These are phyloP conservation scores for Collybia mongolica DNA, from an alignment of 768 basidiomycete species.

Conservation along the genomic window DNA sequence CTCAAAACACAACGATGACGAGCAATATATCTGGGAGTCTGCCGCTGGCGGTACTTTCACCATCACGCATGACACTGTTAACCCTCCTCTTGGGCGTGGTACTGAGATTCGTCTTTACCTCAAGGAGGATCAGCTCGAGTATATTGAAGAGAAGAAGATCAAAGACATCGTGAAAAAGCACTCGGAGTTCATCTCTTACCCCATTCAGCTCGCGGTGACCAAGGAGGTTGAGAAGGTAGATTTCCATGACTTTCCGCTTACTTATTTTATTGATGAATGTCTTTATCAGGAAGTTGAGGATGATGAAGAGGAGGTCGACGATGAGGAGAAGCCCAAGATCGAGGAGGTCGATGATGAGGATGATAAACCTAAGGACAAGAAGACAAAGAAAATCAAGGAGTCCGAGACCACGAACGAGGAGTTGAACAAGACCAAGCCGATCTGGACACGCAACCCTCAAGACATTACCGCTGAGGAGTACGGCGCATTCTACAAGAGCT, in stretches of 20 bases:
- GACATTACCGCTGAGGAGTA: constrained; percentile 96
- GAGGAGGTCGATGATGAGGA: constrained; percentile 85
- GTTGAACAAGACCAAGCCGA: constrained; percentile 99
- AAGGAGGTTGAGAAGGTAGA: constrained; percentile 99
- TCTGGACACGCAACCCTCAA: constrained; percentile 98
- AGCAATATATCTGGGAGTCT: constrained; percentile 99
- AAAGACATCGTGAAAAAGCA: constrained; percentile 99
- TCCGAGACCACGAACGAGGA: constrained; percentile 88
- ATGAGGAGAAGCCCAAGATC: constrained; percentile 74
- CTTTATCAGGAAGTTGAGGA: constrained; percentile 78
- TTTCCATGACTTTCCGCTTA: not conserved
- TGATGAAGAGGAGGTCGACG: constrained; percentile 76
- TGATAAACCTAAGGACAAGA: constrained; percentile 85
- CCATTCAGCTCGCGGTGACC: constrained; percentile 96
- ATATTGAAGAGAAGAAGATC: constrained; percentile 99
- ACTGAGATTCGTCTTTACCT: constrained; percentile 88
- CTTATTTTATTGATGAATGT: constrained; percentile 7
- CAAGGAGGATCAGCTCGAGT: constrained; percentile 99
- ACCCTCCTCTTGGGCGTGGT: constrained; percentile 91
- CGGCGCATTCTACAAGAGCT: constrained; percentile 96
- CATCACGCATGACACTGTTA: constrained; percentile 90
- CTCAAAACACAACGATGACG: constrained; percentile 99
- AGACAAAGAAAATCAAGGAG: constrained; percentile 94
- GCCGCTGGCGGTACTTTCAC: constrained; percentile 99
- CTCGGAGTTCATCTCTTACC: constrained; percentile 99